Base-by-base conservation (phyloP, 140 eudicot species). In the Stevia rebaudiana region DNA sequence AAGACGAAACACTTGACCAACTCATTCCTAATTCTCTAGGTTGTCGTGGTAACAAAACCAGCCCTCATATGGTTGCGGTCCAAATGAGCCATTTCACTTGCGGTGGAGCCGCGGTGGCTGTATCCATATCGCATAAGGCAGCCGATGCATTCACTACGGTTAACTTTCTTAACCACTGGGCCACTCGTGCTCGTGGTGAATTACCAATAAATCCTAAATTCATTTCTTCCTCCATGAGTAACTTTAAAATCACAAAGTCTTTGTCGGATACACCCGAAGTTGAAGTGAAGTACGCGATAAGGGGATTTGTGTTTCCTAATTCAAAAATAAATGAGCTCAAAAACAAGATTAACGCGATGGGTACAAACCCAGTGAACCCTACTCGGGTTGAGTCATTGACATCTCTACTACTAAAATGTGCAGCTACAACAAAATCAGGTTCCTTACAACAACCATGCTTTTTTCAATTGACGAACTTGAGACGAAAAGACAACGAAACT, bases 11-110 rank as follows among this genome's bases (percentile, higher is more conserved):
- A 0, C 3, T 50, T 0, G 16, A 50, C 62, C 42, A 56, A 56
- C 62, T 56, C 5, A 31, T 56, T n/a, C 62, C 62, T 30, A 56
- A 56, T n/a, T 22, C 62, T 56, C 23, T 56, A 0, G 62, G 62
- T 15, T 56, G 43, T 55, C 6, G 12, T n/a, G 41, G 6, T 7
- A 30, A 55, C 22, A 55, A 13, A 55, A 55, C 42, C 6, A 15
- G 41, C 62, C 39, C 61, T 24, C 5, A 24, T 2, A 13, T 25
- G 36, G 19, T 15, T 3, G 39, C 37, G 39, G 60, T 54, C 61
- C 61, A 54, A 39, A 19, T 54, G 5, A 54, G 11, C 19, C 6
- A 25, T 28, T 54, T 54, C 19, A 30, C 42, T 1, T 55, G 62
- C 15, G 62, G 62, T 55, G 62, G 42, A 55, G 62, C 21, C 40